Conservation (phyloP, 192 early-diverging fungal genomes). For the Podila clonocystis region DNA sequence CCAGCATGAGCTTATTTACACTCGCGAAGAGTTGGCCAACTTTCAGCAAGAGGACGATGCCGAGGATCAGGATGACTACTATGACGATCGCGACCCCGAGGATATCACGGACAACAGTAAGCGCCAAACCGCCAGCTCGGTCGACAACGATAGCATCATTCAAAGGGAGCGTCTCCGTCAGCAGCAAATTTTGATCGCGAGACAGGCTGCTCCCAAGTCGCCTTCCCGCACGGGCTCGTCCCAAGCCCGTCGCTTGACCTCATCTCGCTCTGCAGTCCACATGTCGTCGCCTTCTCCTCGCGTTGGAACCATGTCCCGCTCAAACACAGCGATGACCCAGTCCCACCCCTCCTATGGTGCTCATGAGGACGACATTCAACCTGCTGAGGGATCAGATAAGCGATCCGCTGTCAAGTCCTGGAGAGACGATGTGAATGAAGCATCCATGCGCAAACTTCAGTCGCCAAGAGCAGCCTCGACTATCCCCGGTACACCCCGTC, state of each 20-base stretch:
- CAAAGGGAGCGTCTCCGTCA: constrained; percentile 8
- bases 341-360: neutral
- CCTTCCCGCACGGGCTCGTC: constrained; percentile 9
- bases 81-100: constrained; percentile 33
- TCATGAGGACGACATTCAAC: neutral
- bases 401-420: constrained; percentile 31
- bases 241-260: constrained; percentile 9
- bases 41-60: constrained; percentile 13
- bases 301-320: neutral
- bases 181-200: neutral
- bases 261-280: constrained; percentile 3
- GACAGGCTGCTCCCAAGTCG: constrained; percentile 13
- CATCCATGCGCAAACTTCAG: constrained; percentile 19
- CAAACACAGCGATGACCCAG: neutral
- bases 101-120: constrained; percentile 48
- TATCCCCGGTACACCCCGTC: neutral
- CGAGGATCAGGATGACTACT: constrained; percentile 3
- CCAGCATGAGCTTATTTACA: constrained; percentile 10
- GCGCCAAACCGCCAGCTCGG: constrained; percentile 20
- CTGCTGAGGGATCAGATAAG: constrained; percentile 22
- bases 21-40: constrained; percentile 2
- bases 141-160: constrained; percentile 33
- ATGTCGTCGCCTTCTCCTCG: constrained; percentile 26
- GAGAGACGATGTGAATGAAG: constrained; percentile 45
- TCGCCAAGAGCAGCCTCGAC: constrained; percentile 15